Conservation (phyloP, 2,329 filamentous ascomycete genomes). For the Aspergillus ibericus region DNA sequence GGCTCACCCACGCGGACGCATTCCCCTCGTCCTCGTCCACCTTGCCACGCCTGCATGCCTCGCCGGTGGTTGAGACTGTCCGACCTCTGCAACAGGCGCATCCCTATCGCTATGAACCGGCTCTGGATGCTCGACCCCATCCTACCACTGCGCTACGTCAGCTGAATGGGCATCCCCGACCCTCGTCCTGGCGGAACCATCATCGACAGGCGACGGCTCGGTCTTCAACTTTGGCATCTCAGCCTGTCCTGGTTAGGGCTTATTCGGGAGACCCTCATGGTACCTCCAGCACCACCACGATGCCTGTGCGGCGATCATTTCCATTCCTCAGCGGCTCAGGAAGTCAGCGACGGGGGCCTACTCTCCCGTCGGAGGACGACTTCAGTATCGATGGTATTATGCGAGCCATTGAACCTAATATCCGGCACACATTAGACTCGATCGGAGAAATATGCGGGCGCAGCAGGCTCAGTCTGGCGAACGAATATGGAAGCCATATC, state of each 20-base stretch:
- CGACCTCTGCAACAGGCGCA: slow-evolving; percentile 24
- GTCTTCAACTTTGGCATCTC: slow-evolving; percentile 36
- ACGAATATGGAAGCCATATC: slow-evolving; percentile 63
- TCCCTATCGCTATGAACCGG: slow-evolving; percentile 25
- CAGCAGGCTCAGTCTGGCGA: slow-evolving; percentile 61
- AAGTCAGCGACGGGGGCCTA: slow-evolving; percentile 26
- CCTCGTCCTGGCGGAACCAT: slow-evolving; percentile 27
- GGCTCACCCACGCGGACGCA: slow-evolving; percentile 28
- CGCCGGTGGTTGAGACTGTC: slow-evolving; percentile 20
- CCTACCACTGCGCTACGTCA: slow-evolving; percentile 36
- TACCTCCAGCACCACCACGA: slow-evolving; percentile 29
- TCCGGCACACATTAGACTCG: slow-evolving; percentile 58
- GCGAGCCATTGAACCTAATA: slow-evolving; percentile 58
- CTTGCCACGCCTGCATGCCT: slow-evolving; percentile 28
- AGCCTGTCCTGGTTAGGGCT: slow-evolving; percentile 46
- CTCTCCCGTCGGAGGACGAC: slow-evolving; percentile 51
- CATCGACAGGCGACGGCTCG: slow-evolving; percentile 15
- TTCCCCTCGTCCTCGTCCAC: slow-evolving; percentile 33
- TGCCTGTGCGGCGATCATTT: slow-evolving; percentile 35
- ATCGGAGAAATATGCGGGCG: slow-evolving; percentile 65
- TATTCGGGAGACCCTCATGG: slow-evolving; percentile 41
- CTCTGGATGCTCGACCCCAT: slow-evolving; percentile 32
- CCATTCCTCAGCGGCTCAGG: slow-evolving; percentile 26
- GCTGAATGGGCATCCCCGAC: slow-evolving; percentile 29
- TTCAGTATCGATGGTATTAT: slow-evolving; percentile 59